These are phyloP conservation scores for Cladobotryum mycophilum DNA, from an alignment of 2,329 filamentous ascomycete species.

Conservation along the genomic window DNA sequence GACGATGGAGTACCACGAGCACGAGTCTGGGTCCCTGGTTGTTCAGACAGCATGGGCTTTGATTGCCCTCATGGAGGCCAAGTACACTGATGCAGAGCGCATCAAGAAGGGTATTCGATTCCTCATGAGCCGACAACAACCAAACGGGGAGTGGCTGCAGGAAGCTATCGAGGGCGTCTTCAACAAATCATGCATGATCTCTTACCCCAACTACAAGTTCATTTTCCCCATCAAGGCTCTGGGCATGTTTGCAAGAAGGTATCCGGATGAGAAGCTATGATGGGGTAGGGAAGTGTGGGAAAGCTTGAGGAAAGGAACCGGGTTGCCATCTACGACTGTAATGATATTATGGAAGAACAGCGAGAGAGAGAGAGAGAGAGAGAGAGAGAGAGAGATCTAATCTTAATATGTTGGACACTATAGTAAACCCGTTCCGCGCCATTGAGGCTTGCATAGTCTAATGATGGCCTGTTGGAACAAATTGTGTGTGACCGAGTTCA, in stretches of 20 bases:
- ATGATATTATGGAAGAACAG: too few species aligned
- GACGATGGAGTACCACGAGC: conserved; percentile 66
- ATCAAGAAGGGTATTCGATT: conserved; percentile 70
- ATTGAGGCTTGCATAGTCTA: too few species aligned
- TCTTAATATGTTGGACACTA: too few species aligned
- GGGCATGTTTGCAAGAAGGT: conserved; percentile 75
- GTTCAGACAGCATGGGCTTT: conserved; percentile 92
- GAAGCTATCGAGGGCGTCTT: conserved; percentile 97
- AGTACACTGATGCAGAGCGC: conserved; percentile 67
- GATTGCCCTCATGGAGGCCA: conserved; percentile 74
- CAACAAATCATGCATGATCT: conserved; percentile 99
- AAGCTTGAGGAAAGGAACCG: background rate
- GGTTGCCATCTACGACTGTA: too few species aligned
- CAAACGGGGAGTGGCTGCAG: conserved; percentile 90
- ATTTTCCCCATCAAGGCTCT: conserved; percentile 90
- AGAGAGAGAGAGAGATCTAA: too few species aligned
- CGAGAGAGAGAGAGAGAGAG: too few species aligned
- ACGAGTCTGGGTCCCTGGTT: conserved; percentile 71
- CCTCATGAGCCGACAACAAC: conserved; percentile 77
- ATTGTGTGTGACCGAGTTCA: background rate
- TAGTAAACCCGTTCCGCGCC: too few species aligned
- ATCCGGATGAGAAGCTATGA: conserved; percentile 55
- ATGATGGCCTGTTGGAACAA: too few species aligned
- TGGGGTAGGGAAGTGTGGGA: background rate
- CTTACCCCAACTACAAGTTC: conserved; percentile 98